Conservation (phyloP, 73 alveolate genomes). For the Stentor coeruleus region DNA sequence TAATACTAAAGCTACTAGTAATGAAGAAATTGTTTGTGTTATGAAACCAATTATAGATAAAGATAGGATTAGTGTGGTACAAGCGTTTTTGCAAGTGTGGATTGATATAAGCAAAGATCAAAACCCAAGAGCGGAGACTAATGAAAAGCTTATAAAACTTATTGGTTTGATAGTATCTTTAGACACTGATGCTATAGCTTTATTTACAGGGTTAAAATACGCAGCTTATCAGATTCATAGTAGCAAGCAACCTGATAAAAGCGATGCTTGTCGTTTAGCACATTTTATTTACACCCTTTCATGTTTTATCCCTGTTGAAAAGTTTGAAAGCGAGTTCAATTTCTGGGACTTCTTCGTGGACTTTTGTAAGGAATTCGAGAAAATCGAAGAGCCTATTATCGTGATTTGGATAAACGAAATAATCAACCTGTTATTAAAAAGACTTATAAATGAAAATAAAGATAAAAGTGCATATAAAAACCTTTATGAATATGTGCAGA, state of each 20-base stretch:
- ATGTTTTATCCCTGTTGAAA: background rate
- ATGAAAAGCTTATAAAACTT: background rate
- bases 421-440: background rate
- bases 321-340: background rate
- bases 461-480: background rate
- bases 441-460: no score
- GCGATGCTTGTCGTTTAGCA: background rate
- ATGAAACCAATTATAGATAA: background rate
- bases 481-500: background rate
- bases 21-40: background rate
- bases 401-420: constrained; percentile 12
- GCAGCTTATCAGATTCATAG: background rate
- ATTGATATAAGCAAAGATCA: background rate
- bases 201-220: background rate
- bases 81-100: background rate
- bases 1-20: background rate
- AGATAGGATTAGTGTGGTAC: background rate
- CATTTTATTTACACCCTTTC: constrained; percentile 7
- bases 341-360: background rate
- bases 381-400: background rate
- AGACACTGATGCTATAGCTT: background rate
- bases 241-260: background rate
- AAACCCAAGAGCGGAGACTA: background rate
- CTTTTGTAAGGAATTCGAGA: background rate
- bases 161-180: background rate